These are phyloP conservation scores for Russula brevipes DNA, from an alignment of 768 basidiomycete genomes.

Conservation along the genomic window DNA sequence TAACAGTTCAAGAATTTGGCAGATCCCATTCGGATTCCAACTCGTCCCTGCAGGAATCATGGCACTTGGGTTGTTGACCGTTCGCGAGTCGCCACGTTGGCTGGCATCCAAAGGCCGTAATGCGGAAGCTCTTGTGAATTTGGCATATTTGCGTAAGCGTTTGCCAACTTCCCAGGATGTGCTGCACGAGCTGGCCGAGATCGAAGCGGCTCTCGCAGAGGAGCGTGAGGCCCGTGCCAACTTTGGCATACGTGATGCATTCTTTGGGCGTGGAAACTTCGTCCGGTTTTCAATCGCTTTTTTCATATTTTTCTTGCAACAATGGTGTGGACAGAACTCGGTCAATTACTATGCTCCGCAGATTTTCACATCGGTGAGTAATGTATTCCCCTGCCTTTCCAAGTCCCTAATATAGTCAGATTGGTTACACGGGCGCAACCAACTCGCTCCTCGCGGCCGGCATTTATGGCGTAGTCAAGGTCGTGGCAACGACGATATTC, in stretches of 20 bases:
- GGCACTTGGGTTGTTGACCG: conserved; percentile 59
- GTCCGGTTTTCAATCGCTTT: conserved; percentile 83
- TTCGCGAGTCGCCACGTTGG: conserved; percentile 74
- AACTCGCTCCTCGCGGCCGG: conserved; percentile 69
- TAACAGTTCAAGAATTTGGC: conserved; percentile 51
- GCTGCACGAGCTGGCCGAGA: conserved; percentile 67
- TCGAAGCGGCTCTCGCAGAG: conserved; percentile 72
- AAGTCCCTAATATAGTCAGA: conserved; percentile 34
- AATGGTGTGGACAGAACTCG: conserved; percentile 82
- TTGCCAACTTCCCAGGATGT: conserved; percentile 40
- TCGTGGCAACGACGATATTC: conserved; percentile 60
- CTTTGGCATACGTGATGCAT: conserved; percentile 63
- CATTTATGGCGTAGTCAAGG: conserved; percentile 63
- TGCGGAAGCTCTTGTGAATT: conserved; percentile 50
- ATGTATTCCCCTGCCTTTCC: background rate
- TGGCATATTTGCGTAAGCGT: conserved; percentile 59
- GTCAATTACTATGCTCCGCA: conserved; percentile 72
- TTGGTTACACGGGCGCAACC: conserved; percentile 56
- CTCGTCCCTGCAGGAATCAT: conserved; percentile 71
- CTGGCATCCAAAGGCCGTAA: conserved; percentile 57
- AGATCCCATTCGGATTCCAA: conserved; percentile 70
- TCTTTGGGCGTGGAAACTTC: conserved; percentile 77
- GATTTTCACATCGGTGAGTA: conserved; percentile 58
- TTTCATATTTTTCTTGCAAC: conserved; percentile 72
- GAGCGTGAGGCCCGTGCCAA: conserved; percentile 62